phyloP scores from a whole-genome alignment of 345 rosid genomes.

The Eucalyptus marginata region DNA sequence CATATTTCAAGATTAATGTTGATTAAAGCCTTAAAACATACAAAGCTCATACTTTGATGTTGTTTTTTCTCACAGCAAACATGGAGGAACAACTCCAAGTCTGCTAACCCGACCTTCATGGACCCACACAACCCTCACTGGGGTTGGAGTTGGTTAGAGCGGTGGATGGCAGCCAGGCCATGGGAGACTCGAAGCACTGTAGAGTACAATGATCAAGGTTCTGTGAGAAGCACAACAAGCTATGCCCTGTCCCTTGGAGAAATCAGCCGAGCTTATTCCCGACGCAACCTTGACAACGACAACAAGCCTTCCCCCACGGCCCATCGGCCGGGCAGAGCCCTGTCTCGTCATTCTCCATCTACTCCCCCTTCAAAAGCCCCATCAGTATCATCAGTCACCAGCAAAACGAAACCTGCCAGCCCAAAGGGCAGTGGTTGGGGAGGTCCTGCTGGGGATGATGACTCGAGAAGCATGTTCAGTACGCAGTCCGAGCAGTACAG shows the following conservation, averaged over 20 bases:
- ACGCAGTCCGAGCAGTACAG: conserved; percentile 42
- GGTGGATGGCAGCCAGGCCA: conserved; percentile 84
- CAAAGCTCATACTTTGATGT: neutral
- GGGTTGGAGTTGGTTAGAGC: conserved; percentile 99
- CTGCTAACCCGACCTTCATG: conserved; percentile 44
- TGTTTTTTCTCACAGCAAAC: conserved; percentile 26
- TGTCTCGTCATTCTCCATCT: conserved; percentile 25
- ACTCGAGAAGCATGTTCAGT: conserved; percentile 49
- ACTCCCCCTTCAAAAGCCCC: conserved; percentile 22
- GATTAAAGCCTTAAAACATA: neutral
- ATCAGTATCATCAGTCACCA: conserved; percentile 16
- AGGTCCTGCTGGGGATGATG: conserved; percentile 30
- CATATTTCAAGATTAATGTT: neutral
- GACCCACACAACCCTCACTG: conserved; percentile 68
- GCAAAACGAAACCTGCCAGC: conserved; percentile 24
- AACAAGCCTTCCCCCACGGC: conserved; percentile 27
- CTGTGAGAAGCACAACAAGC: conserved; percentile 38
- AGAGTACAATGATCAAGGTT: conserved; percentile 42
- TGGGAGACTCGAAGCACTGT: conserved; percentile 41
- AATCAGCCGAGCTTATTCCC: conserved; percentile 34
- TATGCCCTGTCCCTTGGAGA: conserved; percentile 35
- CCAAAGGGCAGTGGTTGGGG: conserved; percentile 28
- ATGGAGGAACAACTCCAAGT: conserved; percentile 34
- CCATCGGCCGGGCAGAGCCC: conserved; percentile 20
- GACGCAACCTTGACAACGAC: neutral